phyloP scores from a whole-genome alignment of 306 rosid species.

The Ormosia emarginata region DNA sequence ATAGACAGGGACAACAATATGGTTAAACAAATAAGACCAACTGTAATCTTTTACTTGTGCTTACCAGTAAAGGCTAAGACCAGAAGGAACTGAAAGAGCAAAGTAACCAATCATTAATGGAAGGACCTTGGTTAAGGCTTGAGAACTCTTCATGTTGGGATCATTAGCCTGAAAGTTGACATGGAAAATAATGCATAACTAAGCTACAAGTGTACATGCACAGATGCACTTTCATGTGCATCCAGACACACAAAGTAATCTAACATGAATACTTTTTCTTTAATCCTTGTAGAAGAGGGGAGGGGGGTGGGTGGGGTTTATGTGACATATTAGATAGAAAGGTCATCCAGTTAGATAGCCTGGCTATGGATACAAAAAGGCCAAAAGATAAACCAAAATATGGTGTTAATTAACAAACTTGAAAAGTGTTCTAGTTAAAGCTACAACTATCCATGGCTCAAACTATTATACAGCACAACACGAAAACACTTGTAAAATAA shows the following conservation, averaged over 20 bases:
- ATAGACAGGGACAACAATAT: background rate
- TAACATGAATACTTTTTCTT: conserved; percentile 3
- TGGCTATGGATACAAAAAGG: conserved; percentile 16
- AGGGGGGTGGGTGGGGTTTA: background rate
- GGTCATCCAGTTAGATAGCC: background rate
- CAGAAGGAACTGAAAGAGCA: conserved; percentile 98
- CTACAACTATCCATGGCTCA: background rate
- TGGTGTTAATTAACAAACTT: background rate
- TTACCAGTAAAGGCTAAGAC: conserved; percentile 98
- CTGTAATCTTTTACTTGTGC: conserved; percentile 23
- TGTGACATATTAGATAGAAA: background rate
- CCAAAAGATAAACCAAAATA: background rate
- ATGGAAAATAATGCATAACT: background rate
- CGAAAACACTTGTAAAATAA: background rate
- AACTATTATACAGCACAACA: background rate
- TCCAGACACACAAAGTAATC: background rate
- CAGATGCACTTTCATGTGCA: background rate
- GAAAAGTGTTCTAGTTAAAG: conserved; percentile 6
- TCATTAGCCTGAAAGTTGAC: conserved; percentile 61
- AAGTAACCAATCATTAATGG: conserved; percentile 96
- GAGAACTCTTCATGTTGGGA: conserved; percentile 94
- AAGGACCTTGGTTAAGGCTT: conserved; percentile 70
- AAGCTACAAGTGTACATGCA: background rate
- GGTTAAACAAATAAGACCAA: conserved; percentile 12
- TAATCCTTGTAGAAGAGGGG: conserved; percentile 5